Conservation (phyloP, 2,329 filamentous ascomycete species). For the Monosporascus sp. region DNA sequence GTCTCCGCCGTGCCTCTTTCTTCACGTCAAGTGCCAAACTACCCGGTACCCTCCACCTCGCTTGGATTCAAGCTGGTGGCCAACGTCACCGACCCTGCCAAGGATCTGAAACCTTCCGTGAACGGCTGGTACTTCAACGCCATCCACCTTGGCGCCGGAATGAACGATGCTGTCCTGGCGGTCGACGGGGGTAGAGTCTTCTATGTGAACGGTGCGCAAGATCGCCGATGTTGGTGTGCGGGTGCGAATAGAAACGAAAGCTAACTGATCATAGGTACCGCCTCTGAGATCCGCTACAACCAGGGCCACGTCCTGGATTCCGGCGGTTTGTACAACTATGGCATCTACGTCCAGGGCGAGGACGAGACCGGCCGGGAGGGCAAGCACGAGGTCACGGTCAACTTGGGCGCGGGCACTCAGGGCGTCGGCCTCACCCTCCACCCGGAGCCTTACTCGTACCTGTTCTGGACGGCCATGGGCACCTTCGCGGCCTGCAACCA, state of each 20-base stretch:
- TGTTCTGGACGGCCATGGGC: constrained; percentile 21
- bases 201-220: constrained; percentile 37
- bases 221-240: too few species aligned
- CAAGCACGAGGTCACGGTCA: constrained; percentile 26
- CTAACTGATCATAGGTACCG: constrained; percentile 21
- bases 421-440: constrained; percentile 29
- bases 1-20: too few species aligned
- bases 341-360: constrained; percentile 26
- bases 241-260: too few species aligned
- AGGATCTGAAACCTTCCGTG: constrained; percentile 36
- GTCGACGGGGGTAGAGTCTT: constrained; percentile 31
- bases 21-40: background rate
- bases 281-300: constrained; percentile 24
- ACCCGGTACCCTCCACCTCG: constrained; percentile 15
- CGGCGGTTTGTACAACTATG: constrained; percentile 32
- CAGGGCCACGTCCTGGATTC: constrained; percentile 35
- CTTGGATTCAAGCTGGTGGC: constrained; percentile 37
- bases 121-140: constrained; percentile 34
- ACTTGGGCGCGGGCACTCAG: constrained; percentile 32
- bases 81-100: constrained; percentile 37
- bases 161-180: constrained; percentile 32
- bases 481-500: constrained; percentile 40
- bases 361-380: constrained; percentile 13
- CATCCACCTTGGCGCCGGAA: constrained; percentile 39
- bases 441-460: constrained; percentile 29